Evolutionary conservation across 2,329 filamentous ascomycete species (phyloP).

Genomic region (Penicillium sp.): DNA sequence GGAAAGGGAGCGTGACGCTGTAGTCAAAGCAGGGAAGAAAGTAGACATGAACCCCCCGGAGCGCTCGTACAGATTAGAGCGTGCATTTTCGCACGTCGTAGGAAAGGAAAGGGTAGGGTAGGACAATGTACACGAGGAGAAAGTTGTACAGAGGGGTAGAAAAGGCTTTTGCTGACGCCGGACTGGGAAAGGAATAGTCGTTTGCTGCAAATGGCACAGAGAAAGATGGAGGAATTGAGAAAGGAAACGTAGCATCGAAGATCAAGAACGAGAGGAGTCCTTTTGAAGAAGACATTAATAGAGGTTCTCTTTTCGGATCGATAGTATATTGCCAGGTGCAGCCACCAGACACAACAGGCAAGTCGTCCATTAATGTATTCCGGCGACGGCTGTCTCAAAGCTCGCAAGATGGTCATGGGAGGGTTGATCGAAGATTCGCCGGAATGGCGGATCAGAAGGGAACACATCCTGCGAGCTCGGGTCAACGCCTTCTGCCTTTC

Average conservation of each 20-base stretch:
- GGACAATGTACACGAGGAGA: conserved; percentile 19
- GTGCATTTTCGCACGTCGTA: conserved; percentile 9
- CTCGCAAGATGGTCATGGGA: conserved; percentile 30
- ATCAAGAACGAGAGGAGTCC: not conserved
- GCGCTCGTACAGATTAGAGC: conserved; percentile 11
- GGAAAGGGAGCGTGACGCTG: conserved; percentile 7
- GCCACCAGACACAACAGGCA: no score
- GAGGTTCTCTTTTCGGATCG: not conserved
- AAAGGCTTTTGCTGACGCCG: conserved; percentile 15
- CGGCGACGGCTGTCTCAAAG: conserved; percentile 25
- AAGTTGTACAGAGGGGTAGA: conserved; percentile 16
- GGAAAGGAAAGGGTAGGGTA: conserved; percentile 7
- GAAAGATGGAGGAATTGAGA: not conserved
- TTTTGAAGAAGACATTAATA: not conserved
- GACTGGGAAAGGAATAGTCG: conserved; percentile 1
- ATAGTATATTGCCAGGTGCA: not conserved
- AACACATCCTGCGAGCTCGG: conserved; percentile 26
- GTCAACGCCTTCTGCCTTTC: conserved; percentile 46
- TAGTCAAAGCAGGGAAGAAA: conserved; percentile 7
- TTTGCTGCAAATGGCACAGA: conserved; percentile 10
- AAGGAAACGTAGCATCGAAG: not conserved
- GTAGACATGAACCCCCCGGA: conserved; percentile 9
- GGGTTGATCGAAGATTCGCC: conserved; percentile 45
- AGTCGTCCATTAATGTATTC: conserved; percentile 15
- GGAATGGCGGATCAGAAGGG: conserved; percentile 43